Evolutionary conservation across 1,139 yeast species (phyloP), one percentile per base, ranked within the genome.

Genomic region (Candida buenavistaensis): DNA sequence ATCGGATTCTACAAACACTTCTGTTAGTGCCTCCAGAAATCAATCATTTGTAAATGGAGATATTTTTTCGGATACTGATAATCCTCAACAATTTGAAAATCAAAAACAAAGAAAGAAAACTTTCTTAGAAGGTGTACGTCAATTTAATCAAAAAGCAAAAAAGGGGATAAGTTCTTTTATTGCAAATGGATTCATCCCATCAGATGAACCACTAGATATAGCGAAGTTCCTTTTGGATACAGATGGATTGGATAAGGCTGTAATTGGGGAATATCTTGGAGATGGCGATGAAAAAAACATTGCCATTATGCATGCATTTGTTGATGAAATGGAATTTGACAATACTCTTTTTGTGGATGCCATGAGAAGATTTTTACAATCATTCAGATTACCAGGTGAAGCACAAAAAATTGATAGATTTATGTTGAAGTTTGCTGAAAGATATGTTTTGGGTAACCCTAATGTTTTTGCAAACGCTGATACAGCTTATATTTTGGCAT

Each of bases 401-500:
- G 90, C 97, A 2, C 99, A 94, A 61, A 92, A 92, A 54, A 90
- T 94, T 57, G 98, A 94, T 68, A 74, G 99, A 50, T 88, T 82
- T 54, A 88, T 94, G 96, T 75, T 92, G 52, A 92, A 94, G 53
- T 94, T 94, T 67, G 98, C 98, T 3, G 96, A 89, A 57, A 72
- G 95, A 48, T 94, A 83, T 53, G 82, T 82, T 24, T 80, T 83
- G 44, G 96, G 94, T 37, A 94, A 92, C 53, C 96, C 97, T 5
- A 69, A 71, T 12, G 72, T 82, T 0, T 92, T 92, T 59, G 80
- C 96, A 0, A 87, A 88, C 52, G 96, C 97, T 2, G 97, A 89
- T 52, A 82, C 97, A 0, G 96, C 96, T 0, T 94, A 92, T 55
- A 83, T 90, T 15, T 70, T 94, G 44, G 89, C 96, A 1, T 94